These are phyloP conservation scores for Laburnicola sp. DNA, from an alignment of 2,329 filamentous ascomycete genomes.

Conservation along the genomic window DNA sequence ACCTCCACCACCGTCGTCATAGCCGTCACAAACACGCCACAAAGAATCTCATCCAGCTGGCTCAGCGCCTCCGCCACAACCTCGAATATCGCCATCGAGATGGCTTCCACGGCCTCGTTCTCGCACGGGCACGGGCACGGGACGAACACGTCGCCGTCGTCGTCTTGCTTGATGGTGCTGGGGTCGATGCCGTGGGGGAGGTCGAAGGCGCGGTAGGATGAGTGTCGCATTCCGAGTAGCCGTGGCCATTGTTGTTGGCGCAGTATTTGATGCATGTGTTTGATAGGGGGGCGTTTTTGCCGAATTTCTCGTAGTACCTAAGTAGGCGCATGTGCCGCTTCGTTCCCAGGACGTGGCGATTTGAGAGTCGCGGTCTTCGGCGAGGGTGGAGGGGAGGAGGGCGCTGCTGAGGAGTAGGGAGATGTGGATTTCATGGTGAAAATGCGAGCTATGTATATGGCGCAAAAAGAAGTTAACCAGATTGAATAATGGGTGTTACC, in stretches of 20 bases:
- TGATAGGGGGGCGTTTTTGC: not conserved
- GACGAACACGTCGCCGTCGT: not conserved
- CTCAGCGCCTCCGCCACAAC: conserved; percentile 5
- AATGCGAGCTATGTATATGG: too few relatives aligned
- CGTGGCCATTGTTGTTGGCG: conserved; percentile 8
- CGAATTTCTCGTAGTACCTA: conserved; percentile 7
- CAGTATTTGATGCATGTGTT: conserved; percentile 13
- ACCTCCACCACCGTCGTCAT: conserved; percentile 3
- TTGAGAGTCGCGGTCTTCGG: conserved; percentile 1
- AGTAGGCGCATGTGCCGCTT: conserved; percentile 5
- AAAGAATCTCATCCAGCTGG: conserved; percentile 8
- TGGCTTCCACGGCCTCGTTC: conserved; percentile 7
- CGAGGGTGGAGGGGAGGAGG: not conserved
- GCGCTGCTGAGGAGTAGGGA: not conserved
- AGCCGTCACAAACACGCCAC: conserved; percentile 8
- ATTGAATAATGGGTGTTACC: too few relatives aligned
- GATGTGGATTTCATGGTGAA: conserved; percentile 1
- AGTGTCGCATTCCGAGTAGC: conserved; percentile 10
- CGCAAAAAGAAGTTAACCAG: too few relatives aligned
- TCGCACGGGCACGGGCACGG: conserved; percentile 8
- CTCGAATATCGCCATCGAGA: conserved; percentile 2
- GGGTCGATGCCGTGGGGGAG: not conserved
- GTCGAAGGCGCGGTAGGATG: not conserved
- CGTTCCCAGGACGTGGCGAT: not conserved
- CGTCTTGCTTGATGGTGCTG: not conserved